Conservation (phyloP, 2,329 filamentous ascomycete species). For the Fusarium sp. region DNA sequence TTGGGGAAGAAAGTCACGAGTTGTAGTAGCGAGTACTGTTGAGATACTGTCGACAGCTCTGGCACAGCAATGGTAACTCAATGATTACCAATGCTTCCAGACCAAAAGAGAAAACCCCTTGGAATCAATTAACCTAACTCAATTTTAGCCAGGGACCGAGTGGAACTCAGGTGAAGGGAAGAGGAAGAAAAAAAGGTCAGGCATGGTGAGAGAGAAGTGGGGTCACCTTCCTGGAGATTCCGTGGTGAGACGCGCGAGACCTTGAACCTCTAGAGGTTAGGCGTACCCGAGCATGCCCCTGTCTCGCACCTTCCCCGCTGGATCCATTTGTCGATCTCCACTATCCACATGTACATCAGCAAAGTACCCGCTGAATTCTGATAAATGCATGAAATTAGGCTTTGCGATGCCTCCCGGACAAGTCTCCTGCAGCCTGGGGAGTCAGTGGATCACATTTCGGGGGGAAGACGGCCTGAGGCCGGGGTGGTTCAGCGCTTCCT, state of each 20-base stretch:
- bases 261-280: slow-evolving; percentile 45
- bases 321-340: slow-evolving; percentile 12
- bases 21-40: not conserved
- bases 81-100: slow-evolving; percentile 20
- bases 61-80: not conserved
- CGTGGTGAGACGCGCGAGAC: slow-evolving; percentile 41
- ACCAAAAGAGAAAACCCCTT: not conserved
- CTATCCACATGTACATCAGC: slow-evolving; percentile 1
- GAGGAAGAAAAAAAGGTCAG: slow-evolving; percentile 9
- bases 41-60: not conserved
- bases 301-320: slow-evolving; percentile 25
- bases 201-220: slow-evolving; percentile 24
- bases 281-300: slow-evolving; percentile 40
- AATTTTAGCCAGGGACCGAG: slow-evolving; percentile 22
- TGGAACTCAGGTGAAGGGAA: slow-evolving; percentile 24
- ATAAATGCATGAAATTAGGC: slow-evolving; percentile 28
- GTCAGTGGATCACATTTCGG: slow-evolving; percentile 19
- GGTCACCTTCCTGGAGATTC: slow-evolving; percentile 33
- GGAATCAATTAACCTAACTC: slow-evolving; percentile 1
- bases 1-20: not conserved
- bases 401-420: not conserved
- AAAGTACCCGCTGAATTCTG: slow-evolving; percentile 2
- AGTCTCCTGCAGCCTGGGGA: slow-evolving; percentile 27
- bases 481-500: slow-evolving; percentile 16
- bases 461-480: slow-evolving; percentile 21